A percentile compares a stretch with the other conserved stretches of the same genome.
Conservation (phyloP, 2,329 filamentous ascomycete species). For the Verticillium klebahnii region DNA sequence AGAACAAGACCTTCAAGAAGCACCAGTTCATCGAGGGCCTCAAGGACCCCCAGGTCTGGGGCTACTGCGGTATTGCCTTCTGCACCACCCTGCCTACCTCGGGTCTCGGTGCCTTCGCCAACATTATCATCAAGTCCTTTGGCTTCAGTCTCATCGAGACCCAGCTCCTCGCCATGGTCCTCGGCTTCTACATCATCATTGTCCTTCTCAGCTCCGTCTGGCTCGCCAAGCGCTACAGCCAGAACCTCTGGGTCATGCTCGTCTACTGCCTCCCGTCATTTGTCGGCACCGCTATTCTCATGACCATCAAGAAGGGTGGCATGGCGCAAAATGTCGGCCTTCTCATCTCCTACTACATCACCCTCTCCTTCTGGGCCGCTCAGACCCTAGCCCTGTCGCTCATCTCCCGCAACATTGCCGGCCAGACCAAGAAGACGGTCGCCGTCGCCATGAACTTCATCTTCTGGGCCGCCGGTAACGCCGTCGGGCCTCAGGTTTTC, state of each 20-base stretch:
- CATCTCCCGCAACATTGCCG: conserved; percentile 65
- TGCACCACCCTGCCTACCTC: conserved; percentile 71
- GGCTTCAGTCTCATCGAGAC: conserved; percentile 63
- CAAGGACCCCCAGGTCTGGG: conserved; percentile 62
- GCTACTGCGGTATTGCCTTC: conserved; percentile 60
- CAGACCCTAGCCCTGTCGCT: conserved; percentile 63
- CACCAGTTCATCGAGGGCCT: conserved; percentile 47
- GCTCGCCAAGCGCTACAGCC: conserved; percentile 63
- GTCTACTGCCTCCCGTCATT: conserved; percentile 66
- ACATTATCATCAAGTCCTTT: conserved; percentile 69
- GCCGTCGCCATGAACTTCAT: conserved; percentile 67
- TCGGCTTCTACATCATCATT: conserved; percentile 69
- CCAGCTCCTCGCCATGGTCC: conserved; percentile 70
- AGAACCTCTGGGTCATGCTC: conserved; percentile 65
- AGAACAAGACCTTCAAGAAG: conserved; percentile 46
- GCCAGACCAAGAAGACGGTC: conserved; percentile 68
- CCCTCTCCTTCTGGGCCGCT: conserved; percentile 72
- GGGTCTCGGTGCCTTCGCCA: conserved; percentile 68
- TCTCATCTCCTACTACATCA: conserved; percentile 71
- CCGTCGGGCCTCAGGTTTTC: conserved; percentile 64
- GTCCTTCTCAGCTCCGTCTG: conserved; percentile 63
- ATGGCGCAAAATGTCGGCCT: conserved; percentile 59
- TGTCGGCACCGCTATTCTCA: conserved; percentile 66
- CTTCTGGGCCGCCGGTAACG: conserved; percentile 64
- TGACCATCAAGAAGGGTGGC: conserved; percentile 59